These are phyloP conservation scores for Malassezia equina DNA, from an alignment of 1,284 basidiomycete genomes.

Conservation along the genomic window DNA sequence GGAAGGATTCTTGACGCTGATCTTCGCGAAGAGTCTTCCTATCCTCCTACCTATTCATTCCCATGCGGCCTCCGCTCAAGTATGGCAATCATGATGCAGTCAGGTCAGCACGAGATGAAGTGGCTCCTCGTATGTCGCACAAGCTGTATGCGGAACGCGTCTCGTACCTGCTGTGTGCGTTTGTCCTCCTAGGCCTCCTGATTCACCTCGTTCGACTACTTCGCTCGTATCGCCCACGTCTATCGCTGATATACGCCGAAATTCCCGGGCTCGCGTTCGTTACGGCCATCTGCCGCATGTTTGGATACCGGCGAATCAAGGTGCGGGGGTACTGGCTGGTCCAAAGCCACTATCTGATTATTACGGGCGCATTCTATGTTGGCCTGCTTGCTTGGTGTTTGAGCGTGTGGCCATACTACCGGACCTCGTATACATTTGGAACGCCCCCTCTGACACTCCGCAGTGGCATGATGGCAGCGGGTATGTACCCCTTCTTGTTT, in stretches of 20 bases:
- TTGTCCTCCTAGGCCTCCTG: slow-evolving; percentile 2
- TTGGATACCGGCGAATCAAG: not conserved
- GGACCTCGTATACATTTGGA: slow-evolving; percentile 22
- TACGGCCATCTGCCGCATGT: not conserved
- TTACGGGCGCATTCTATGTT: slow-evolving; percentile 5
- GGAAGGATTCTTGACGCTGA: too few relatives aligned
- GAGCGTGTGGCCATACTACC: slow-evolving; percentile 31
- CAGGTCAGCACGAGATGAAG: not conserved
- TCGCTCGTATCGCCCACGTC: not conserved
- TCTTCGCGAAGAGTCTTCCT: not conserved
- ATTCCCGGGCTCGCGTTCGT: not conserved
- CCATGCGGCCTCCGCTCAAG: not conserved
- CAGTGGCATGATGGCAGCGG: slow-evolving; percentile 33
- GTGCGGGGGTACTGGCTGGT: not conserved
- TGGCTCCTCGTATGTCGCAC: not conserved
- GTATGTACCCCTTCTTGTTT: slow-evolving; percentile 38
- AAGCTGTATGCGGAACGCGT: not conserved
- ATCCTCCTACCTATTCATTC: not conserved
- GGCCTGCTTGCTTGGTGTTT: slow-evolving; percentile 22
- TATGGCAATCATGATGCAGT: not conserved
- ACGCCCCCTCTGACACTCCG: slow-evolving; percentile 34
- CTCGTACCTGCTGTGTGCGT: not conserved
- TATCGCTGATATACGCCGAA: not conserved
- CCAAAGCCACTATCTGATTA: not conserved
- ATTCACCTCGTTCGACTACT: slow-evolving; percentile 2